Percentiles rank a stretch among this genome's conserved stretches.
phyloP scores from a whole-genome alignment of 1,139 yeast species.

The Hemisphaericaspora subhashii region DNA sequence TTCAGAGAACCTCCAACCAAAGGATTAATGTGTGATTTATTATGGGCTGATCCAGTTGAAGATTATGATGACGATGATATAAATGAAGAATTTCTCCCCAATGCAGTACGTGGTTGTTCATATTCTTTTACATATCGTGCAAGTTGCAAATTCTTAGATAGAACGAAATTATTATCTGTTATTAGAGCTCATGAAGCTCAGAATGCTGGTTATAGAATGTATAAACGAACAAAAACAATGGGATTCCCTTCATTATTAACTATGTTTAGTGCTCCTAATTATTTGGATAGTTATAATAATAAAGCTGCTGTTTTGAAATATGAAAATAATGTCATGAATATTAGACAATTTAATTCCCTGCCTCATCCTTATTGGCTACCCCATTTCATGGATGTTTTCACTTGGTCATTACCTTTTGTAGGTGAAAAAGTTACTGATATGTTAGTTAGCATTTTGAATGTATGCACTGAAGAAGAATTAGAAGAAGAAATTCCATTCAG shows the following conservation, averaged over 20 bases:
- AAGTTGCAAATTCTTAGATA: constrained; percentile 74
- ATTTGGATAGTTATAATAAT: constrained; percentile 88
- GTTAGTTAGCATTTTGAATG: constrained; percentile 85
- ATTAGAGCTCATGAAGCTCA: constrained; percentile 98
- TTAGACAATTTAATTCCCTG: constrained; percentile 87
- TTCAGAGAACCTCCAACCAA: constrained; percentile 92
- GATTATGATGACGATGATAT: constrained; percentile 72
- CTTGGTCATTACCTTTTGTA: constrained; percentile 97
- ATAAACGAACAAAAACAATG: constrained; percentile 78
- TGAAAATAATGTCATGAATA: constrained; percentile 90
- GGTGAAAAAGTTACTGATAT: constrained; percentile 97
- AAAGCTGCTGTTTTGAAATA: constrained; percentile 94
- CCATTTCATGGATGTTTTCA: constrained; percentile 94
- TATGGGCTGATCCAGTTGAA: constrained; percentile 96
- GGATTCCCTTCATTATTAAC: constrained; percentile 95
- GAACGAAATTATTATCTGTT: constrained; percentile 76
- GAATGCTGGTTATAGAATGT: constrained; percentile 96
- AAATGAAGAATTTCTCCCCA: constrained; percentile 56
- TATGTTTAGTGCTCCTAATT: constrained; percentile 94
- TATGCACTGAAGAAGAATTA: constrained; percentile 93
- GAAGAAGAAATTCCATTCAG: constrained; percentile 65
- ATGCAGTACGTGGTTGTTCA: constrained; percentile 89
- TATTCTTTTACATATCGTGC: constrained; percentile 88
- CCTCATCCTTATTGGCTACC: constrained; percentile 99
- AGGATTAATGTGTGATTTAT: constrained; percentile 91